Base-by-base conservation (phyloP, 441 rosid species). In the Pelargonium australe region DNA sequence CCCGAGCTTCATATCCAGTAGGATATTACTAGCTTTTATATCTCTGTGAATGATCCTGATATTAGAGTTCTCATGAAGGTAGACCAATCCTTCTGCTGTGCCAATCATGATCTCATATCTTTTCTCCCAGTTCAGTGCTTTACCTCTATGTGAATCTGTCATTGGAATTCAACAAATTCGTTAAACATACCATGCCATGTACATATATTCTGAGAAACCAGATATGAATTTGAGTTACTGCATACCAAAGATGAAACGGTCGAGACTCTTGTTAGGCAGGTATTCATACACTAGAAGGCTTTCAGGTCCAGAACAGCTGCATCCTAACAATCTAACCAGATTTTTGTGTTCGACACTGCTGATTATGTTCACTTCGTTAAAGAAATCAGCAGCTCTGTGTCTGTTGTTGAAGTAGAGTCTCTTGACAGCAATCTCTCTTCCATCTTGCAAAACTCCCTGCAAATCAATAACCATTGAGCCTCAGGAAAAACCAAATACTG, bases 371-470 rank as follows among this genome's bases (percentile, higher is more conserved):
- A 94, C 86, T 76, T 94, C 97, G 69, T 94, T 89, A 82, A 84
- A 89, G 85, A 94, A 94, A 82, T 89, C 95, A 9, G 87, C 86
- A 37, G 93, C 94, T 78, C 96, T 83, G 11, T 91, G 94, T 69
- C 87, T 87, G 79, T 88, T 89, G 81, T 94, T 94, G 68, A 83
- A 87, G 85, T 88, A 89, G 31, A 89, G 91, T 72, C 97, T 82
- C 73, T 94, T 94, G 64, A 94, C 99, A 1, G 97, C 99, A 2
- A 91, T 94, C 68, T 91, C 96, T 78, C 97, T 72, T 79, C 96
- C 97, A 20, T 94, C 99, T 1, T 82, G 80, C 69, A 91, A 82
- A 75, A 81, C 87, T 53, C 99, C 99, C 97, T 94, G 78, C 16
- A 74, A 55, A 19, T 3, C 62, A 34, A 41, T 68, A 61, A 20